Conservation (phyloP, 192 early-diverging fungal species). For the Borealophlyctis nickersoniae region DNA sequence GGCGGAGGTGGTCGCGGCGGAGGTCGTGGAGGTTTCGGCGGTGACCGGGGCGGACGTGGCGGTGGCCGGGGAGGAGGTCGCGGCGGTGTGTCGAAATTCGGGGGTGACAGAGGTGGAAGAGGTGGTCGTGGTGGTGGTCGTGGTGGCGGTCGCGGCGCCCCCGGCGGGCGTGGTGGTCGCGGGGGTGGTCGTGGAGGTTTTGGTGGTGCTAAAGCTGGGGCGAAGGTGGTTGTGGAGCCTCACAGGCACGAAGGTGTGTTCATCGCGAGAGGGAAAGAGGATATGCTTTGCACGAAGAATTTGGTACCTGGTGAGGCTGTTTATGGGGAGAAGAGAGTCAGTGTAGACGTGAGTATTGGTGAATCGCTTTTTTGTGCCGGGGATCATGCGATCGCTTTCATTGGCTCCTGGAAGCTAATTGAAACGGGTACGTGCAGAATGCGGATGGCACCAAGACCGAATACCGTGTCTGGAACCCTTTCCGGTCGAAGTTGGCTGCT, state of each 20-base stretch:
- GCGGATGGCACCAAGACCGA: conserved; percentile 93
- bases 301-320: conserved; percentile 94
- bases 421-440: no score
- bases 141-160: conserved; percentile 48
- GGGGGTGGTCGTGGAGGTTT: conserved; percentile 64
- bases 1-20: conserved; percentile 20
- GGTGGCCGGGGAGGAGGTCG: conserved; percentile 38
- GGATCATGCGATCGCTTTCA: no score
- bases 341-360: conserved; percentile 74
- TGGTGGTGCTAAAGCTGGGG: conserved; percentile 81
- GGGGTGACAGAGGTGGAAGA: conserved; percentile 39
- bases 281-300: conserved; percentile 98
- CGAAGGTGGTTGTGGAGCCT: conserved; percentile 96
- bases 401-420: no score
- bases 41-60: conserved; percentile 21
- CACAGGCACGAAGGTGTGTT: conserved; percentile 96
- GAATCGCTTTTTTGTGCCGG: not conserved
- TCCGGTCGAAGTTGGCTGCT: conserved; percentile 98
- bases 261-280: conserved; percentile 98
- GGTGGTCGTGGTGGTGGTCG: conserved; percentile 51
- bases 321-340: conserved; percentile 98
- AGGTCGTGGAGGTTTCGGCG: conserved; percentile 30
- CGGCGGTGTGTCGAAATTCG: conserved; percentile 25
- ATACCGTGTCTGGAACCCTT: conserved; percentile 99
- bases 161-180: conserved; percentile 55